Conservation (phyloP, 1,284 basidiomycete genomes). For the Amylostereum chailletii region DNA sequence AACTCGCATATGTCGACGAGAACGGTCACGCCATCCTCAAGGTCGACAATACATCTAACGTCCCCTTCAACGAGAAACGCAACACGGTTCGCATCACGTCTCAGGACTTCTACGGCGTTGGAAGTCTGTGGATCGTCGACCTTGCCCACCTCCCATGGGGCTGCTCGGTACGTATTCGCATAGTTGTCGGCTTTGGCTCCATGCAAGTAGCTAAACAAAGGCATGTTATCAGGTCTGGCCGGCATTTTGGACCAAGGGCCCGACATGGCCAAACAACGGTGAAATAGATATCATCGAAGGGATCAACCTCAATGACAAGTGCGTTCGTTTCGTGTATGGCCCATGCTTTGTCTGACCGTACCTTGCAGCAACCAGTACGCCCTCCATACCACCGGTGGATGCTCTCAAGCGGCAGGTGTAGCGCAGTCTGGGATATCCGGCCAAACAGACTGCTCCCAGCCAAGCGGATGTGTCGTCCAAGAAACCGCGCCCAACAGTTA, state of each 20-base stretch:
- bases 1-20: slow-evolving; percentile 46
- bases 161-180: slow-evolving; percentile 42
- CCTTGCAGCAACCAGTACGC: slow-evolving; percentile 47
- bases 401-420: slow-evolving; percentile 18
- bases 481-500: slow-evolving; percentile 55
- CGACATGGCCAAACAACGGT: slow-evolving; percentile 40
- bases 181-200: neutral
- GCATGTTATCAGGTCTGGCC: slow-evolving; percentile 21
- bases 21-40: slow-evolving; percentile 48
- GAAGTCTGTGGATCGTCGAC: slow-evolving; percentile 41
- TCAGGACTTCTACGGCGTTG: slow-evolving; percentile 38
- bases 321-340: neutral
- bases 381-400: slow-evolving; percentile 38
- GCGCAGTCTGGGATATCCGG: slow-evolving; percentile 20
- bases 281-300: slow-evolving; percentile 45
- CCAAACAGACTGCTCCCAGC: slow-evolving; percentile 36
- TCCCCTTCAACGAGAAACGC: slow-evolving; percentile 39
- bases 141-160: slow-evolving; percentile 44
- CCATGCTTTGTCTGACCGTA: neutral
- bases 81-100: slow-evolving; percentile 53
- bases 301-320: slow-evolving; percentile 21
- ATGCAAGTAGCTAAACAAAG: neutral
- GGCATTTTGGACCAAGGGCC: slow-evolving; percentile 31
- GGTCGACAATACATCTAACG: slow-evolving; percentile 46
- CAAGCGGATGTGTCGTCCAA: slow-evolving; percentile 53